Conservation (phyloP, 371 early-diverging fungal species). For the Mortierella sp. region DNA sequence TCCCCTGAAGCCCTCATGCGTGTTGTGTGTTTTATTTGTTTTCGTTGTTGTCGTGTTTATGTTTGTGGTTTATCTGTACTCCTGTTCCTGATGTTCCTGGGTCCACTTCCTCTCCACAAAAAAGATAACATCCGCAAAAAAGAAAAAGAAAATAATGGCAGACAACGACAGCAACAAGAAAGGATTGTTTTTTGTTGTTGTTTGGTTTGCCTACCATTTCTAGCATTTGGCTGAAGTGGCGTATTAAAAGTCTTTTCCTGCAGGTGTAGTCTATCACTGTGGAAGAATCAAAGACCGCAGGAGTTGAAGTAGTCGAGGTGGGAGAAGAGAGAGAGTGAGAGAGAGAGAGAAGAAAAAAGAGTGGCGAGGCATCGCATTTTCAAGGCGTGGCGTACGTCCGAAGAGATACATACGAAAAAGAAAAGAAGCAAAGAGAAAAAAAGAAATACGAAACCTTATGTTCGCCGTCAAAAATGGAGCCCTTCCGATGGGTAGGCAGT, state of each 20-base stretch:
- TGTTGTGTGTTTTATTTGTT: slow-evolving; percentile 2
- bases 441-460: background rate
- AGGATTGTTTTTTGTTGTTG: background rate
- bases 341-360: background rate
- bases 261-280: background rate
- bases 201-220: background rate
- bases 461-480: background rate
- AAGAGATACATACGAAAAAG: slow-evolving; percentile 29
- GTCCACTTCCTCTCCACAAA: slow-evolving; percentile 2
- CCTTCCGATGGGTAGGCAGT: background rate
- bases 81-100: background rate
- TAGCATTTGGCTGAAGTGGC: background rate
- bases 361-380: background rate
- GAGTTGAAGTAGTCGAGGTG: too few species aligned
- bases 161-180: background rate
- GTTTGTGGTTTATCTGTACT: background rate
- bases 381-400: slow-evolving; percentile 56
- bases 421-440: background rate
- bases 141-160: too few species aligned
- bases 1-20: slow-evolving; percentile 5
- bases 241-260: too few species aligned
- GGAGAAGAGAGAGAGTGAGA: background rate
- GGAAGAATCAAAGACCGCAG: background rate
- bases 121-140: background rate
- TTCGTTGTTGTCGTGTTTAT: background rate